Evolutionary conservation across 1,284 basidiomycete genomes (phyloP).

Genomic region (Leccinum laetum): DNA sequence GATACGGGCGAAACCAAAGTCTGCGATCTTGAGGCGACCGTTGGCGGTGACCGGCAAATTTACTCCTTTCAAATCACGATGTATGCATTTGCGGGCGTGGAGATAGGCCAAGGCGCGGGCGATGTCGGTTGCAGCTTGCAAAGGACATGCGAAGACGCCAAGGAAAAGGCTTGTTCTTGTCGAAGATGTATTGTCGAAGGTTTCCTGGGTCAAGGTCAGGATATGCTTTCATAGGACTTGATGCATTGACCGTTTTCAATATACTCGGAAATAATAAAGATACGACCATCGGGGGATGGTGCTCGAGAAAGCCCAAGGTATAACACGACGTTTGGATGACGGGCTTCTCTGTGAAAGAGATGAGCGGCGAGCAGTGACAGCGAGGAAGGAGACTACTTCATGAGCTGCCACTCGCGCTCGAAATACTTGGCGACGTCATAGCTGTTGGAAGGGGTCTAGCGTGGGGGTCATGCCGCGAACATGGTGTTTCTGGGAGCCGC

Average conservation of each 20-base stretch:
- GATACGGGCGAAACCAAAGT: conserved; percentile 95
- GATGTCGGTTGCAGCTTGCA: conserved; percentile 91
- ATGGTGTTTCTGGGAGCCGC: too few species aligned
- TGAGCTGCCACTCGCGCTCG: conserved; percentile 95
- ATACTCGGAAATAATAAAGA: conserved; percentile 90
- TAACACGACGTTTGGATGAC: conserved; percentile 93
- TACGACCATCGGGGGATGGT: conserved; percentile 78
- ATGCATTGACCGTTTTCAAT: conserved; percentile 65
- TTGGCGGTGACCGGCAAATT: conserved; percentile 95
- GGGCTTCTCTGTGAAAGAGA: conserved; percentile 54
- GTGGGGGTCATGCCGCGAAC: too few species aligned
- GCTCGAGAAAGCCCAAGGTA: conserved; percentile 93
- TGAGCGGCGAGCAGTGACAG: conserved; percentile 8
- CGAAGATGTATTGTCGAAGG: conserved; percentile 83
- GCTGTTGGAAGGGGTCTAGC: conserved; percentile 63
- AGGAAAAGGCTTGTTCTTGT: conserved; percentile 78
- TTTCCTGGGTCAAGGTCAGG: conserved; percentile 49
- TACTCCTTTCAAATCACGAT: conserved; percentile 94
- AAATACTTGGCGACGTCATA: conserved; percentile 98
- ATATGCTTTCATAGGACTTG: background rate
- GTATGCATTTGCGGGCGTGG: conserved; percentile 88
- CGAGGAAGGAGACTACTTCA: conserved; percentile 57
- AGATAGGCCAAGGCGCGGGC: conserved; percentile 95
- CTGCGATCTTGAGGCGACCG: conserved; percentile 93
- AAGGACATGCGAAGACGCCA: conserved; percentile 93